Evolutionary conservation across 768 basidiomycete species (phyloP).

Genomic region (Daedalea quercina): DNA sequence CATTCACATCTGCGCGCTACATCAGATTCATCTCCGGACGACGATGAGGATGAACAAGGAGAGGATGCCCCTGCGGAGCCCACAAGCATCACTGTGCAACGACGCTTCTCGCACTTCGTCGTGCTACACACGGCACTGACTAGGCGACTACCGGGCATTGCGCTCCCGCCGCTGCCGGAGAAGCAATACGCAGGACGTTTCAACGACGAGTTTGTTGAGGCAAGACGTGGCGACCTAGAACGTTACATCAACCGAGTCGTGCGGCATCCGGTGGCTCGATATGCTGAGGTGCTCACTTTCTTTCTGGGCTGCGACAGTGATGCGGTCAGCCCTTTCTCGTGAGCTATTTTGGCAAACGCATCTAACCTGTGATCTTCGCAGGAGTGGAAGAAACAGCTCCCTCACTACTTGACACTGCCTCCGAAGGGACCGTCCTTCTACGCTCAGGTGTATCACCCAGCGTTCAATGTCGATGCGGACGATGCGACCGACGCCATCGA

Average conservation of each 20-base stretch:
- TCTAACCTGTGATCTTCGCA: too few relatives aligned
- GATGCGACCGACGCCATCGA: slow-evolving; percentile 57
- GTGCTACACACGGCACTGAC: slow-evolving; percentile 67
- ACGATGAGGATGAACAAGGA: slow-evolving; percentile 13
- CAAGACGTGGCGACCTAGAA: slow-evolving; percentile 74
- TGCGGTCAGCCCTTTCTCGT: slow-evolving; percentile 46
- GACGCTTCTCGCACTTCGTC: slow-evolving; percentile 83
- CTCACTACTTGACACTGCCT: slow-evolving; percentile 51
- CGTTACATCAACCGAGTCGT: slow-evolving; percentile 66
- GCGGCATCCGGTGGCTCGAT: slow-evolving; percentile 70
- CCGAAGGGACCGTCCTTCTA: slow-evolving; percentile 74
- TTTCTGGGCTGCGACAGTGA: slow-evolving; percentile 78
- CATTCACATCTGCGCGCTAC: not conserved
- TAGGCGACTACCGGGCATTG: slow-evolving; percentile 66
- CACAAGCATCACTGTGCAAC: slow-evolving; percentile 63
- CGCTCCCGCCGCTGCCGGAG: slow-evolving; percentile 77
- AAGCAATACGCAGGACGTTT: slow-evolving; percentile 82
- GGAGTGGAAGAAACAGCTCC: slow-evolving; percentile 68
- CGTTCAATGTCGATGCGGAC: slow-evolving; percentile 72
- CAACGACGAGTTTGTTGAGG: slow-evolving; percentile 76
- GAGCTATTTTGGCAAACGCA: too few relatives aligned
- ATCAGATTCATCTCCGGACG: slow-evolving; percentile 4
- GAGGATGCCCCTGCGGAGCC: slow-evolving; percentile 29
- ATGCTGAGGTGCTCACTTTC: slow-evolving; percentile 72
- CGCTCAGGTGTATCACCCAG: slow-evolving; percentile 76